These are phyloP conservation scores for Arachis monticola DNA, from an alignment of 331 rosid genomes.

Conservation along the genomic window DNA sequence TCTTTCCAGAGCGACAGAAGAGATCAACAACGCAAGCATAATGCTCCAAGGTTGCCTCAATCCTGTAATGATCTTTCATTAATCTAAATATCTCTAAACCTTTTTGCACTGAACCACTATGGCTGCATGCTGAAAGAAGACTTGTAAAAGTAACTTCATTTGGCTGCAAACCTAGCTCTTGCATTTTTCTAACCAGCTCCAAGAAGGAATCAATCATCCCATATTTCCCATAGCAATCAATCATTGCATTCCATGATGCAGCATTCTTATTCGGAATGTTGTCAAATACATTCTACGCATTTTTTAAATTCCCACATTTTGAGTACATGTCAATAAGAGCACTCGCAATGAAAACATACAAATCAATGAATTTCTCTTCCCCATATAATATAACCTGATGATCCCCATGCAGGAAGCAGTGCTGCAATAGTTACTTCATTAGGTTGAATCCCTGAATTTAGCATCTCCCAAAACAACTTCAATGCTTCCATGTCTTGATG, in stretches of 20 bases:
- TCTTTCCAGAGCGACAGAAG: constrained; percentile 72
- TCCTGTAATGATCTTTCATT: constrained; percentile 54
- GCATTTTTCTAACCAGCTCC: constrained; percentile 54
- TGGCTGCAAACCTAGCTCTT: constrained; percentile 51
- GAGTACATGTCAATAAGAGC: too few relatives aligned
- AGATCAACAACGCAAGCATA: constrained; percentile 71
- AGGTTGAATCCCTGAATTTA: constrained; percentile 49
- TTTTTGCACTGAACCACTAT: constrained; percentile 36
- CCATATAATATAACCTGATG: background rate
- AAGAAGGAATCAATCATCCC: constrained; percentile 62
- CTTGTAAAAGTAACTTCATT: constrained; percentile 33
- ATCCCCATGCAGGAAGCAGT: constrained; percentile 67
- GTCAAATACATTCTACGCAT: too few relatives aligned
- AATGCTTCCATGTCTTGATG: constrained; percentile 46
- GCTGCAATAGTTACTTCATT: constrained; percentile 61
- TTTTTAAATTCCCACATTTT: too few relatives aligned
- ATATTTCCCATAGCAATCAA: constrained; percentile 73
- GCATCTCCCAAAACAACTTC: constrained; percentile 54
- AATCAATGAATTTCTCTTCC: too few relatives aligned
- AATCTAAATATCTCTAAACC: constrained; percentile 60
- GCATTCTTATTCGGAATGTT: too few relatives aligned
- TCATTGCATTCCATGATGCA: constrained; percentile 62
- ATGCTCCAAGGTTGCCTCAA: constrained; percentile 53
- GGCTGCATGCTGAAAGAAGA: too few relatives aligned
- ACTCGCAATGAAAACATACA: too few relatives aligned